Evolutionary conservation across 2,329 filamentous ascomycete species (phyloP).

Genomic region (Colletotrichum abscissum): DNA sequence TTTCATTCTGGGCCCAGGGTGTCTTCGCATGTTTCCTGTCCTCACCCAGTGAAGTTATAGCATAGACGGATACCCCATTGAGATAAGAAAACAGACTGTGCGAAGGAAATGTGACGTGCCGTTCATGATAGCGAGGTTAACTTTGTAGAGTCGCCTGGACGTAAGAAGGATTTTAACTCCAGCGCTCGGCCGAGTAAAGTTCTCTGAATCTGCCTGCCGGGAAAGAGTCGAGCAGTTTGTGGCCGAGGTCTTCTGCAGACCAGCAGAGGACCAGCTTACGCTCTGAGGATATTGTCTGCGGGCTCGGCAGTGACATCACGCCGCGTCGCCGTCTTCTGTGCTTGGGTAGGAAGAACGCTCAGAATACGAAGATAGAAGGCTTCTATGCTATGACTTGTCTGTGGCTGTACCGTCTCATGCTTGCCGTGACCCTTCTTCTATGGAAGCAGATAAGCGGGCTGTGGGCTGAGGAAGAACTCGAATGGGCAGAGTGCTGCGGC

Average conservation of each 20-base stretch:
- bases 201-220: background rate
- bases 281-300: slow-evolving; percentile 6
- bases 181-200: background rate
- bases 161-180: background rate
- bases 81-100: background rate
- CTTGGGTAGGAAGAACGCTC: background rate
- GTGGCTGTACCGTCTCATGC: background rate
- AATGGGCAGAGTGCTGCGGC: background rate
- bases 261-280: slow-evolving; percentile 8
- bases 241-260: background rate
- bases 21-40: background rate
- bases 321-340: background rate
- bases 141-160: background rate
- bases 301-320: slow-evolving; percentile 16
- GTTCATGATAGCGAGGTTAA: background rate
- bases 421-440: background rate
- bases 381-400: slow-evolving; percentile 19
- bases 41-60: background rate
- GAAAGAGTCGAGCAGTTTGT: background rate
- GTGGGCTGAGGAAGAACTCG: background rate
- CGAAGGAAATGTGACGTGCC: background rate
- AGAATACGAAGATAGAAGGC: background rate
- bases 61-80: background rate
- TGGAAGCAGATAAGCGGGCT: background rate
- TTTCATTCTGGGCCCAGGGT: background rate